Evolutionary conservation across 352 stramenopile genomes (phyloP).

Genomic region (Globisporangium uncinulatum): DNA sequence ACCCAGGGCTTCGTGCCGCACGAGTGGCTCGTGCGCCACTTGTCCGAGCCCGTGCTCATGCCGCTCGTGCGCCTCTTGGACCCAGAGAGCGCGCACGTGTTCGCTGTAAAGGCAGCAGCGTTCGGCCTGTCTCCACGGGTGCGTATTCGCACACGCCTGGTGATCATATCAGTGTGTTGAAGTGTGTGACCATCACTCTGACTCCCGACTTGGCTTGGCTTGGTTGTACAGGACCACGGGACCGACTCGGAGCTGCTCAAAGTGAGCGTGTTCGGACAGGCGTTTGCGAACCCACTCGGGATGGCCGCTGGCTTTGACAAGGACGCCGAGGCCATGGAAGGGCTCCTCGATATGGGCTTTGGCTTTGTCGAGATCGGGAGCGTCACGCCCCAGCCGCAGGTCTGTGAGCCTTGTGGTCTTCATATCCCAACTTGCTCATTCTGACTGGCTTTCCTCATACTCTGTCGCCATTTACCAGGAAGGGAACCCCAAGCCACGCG

Average conservation of each 20-base stretch:
- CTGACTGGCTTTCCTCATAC: background rate
- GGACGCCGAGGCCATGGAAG: slow-evolving; percentile 90
- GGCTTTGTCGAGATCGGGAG: slow-evolving; percentile 94
- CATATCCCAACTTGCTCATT: background rate
- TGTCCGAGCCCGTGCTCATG: slow-evolving; percentile 73
- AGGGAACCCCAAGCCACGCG: slow-evolving; percentile 94
- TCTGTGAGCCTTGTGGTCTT: background rate
- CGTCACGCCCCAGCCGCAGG: slow-evolving; percentile 93
- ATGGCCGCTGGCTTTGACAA: slow-evolving; percentile 99
- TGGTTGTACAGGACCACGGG: slow-evolving; percentile 25
- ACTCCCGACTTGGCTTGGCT: background rate
- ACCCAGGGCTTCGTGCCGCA: slow-evolving; percentile 67
- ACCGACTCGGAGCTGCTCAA: slow-evolving; percentile 47
- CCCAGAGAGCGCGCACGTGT: slow-evolving; percentile 79
- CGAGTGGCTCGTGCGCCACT: slow-evolving; percentile 65
- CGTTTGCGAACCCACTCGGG: slow-evolving; percentile 91
- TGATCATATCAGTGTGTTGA: background rate
- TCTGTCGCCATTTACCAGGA: slow-evolving; percentile 9
- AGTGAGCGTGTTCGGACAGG: slow-evolving; percentile 50
- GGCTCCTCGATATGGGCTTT: slow-evolving; percentile 93
- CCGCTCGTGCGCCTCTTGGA: slow-evolving; percentile 76
- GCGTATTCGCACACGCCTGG: background rate
- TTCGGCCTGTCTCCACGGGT: slow-evolving; percentile 71
- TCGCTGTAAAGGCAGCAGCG: slow-evolving; percentile 75
- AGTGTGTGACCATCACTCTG: background rate